Percentiles rank a stretch among this genome's conserved stretches.
Evolutionary conservation across 73 alveolate genomes (phyloP).

Genomic region (Effrenium voratum): DNA sequence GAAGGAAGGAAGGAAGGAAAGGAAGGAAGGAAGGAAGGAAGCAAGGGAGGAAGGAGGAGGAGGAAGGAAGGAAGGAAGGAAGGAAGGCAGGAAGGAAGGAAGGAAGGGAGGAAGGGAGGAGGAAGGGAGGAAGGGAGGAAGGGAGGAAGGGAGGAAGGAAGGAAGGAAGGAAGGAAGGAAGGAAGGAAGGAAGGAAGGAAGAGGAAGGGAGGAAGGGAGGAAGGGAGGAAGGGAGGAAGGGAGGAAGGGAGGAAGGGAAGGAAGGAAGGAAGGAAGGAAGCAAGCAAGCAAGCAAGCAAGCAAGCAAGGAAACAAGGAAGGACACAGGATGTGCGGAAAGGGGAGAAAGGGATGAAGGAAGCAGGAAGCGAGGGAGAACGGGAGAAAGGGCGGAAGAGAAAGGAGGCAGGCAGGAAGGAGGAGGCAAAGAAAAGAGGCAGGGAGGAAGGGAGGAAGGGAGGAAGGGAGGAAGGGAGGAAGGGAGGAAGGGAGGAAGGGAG

Average conservation of each 20-base stretch:
- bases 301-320: not conserved
- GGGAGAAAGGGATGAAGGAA: not conserved
- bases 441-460: not conserved
- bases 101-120: not conserved
- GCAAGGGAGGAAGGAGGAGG: not conserved
- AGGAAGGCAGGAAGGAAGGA: not conserved
- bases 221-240: slow-evolving; percentile 13
- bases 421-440: not conserved
- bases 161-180: not conserved
- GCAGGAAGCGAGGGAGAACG: not conserved
- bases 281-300: not conserved
- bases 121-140: not conserved
- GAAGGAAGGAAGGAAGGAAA: no score
- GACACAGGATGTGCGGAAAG: not conserved
- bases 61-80: not conserved
- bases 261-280: slow-evolving; percentile 2
- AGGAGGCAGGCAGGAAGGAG: not conserved
- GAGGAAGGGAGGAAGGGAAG: not conserved
- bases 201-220: not conserved
- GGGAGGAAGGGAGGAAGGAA: not conserved
- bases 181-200: not conserved
- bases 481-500: not conserved
- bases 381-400: no score
- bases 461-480: not conserved
- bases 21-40: not conserved